These are phyloP conservation scores for Euphorbia schlechtendalii DNA, from an alignment of 441 rosid genomes.

Conservation along the genomic window DNA sequence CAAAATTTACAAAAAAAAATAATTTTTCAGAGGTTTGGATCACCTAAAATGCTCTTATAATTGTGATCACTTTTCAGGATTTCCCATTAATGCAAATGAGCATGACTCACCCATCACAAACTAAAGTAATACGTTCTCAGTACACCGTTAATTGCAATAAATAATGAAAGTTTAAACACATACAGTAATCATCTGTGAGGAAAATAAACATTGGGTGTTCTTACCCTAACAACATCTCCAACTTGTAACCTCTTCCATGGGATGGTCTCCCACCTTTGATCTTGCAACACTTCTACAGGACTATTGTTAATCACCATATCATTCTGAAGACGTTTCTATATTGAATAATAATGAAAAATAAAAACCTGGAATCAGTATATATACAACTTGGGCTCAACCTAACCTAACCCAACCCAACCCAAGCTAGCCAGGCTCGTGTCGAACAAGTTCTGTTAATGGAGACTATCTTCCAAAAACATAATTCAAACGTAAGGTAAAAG, in stretches of 20 bases:
- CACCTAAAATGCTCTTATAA: neutral
- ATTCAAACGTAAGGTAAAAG: constrained; percentile 11
- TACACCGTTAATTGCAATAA: neutral
- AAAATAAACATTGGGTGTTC: constrained; percentile 17
- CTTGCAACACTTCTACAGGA: constrained; percentile 75
- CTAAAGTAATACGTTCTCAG: neutral
- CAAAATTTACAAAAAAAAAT: neutral
- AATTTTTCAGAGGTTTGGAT: neutral
- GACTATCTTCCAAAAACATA: neutral
- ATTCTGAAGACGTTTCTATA: constrained; percentile 96
- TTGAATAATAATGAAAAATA: constrained; percentile 22
- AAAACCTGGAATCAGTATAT: neutral
- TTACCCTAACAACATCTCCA: constrained; percentile 91
- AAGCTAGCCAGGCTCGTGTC: neutral
- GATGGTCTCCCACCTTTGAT: constrained; percentile 65
- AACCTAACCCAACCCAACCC: neutral
- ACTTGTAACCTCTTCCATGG: constrained; percentile 98
- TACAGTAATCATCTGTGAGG: neutral
- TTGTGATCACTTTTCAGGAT: neutral
- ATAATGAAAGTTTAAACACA: neutral
- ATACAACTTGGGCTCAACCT: constrained; percentile 12
- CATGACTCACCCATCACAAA: neutral
- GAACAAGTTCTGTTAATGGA: neutral
- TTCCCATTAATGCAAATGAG: neutral
- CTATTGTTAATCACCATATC: constrained; percentile 88